Base-by-base conservation (phyloP, 148 eudicot genomes). In the Nepenthes mirabilis region DNA sequence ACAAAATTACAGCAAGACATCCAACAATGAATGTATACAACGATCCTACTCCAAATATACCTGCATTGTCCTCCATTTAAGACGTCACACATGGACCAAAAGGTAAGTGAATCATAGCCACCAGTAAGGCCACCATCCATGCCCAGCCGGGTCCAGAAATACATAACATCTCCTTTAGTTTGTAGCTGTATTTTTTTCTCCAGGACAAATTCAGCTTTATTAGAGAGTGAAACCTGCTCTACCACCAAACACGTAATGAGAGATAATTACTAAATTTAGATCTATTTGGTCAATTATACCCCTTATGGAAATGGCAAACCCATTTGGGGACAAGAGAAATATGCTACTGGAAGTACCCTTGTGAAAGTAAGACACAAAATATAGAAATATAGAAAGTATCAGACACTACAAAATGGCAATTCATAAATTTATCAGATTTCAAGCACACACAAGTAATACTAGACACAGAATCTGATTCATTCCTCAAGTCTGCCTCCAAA, bases 31-130 rank as follows among this genome's bases (percentile, higher is more conserved):
- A 33, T 32, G 7, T 55, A 12, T 55, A 58, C 33, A 53, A 37
- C 4, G 9, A 37, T 37, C 40, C 53, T 9, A 50, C 48, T 37
- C 35, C 47, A 34, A 36, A 32, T 56, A 37, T 75, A 89, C 98
- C 96, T 77, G 81, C 98, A 93, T 62, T 84, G 76, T 74, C 98
- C 96, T 63, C 85, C 91, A 78, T 93, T 93, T 55, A 88, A 72
- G 75, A 84, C 74, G 66, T 93, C 96, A 79, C 98, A 88, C 65
- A 77, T 77, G 53, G 96, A 84, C 98, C 98, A 93, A 77, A 93
- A 93, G 14, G 87, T 77, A 71, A 66, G 77, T 51, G 60, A 70
- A 64, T 78, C 70, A 66, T 74, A 81, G 66, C 66, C 77, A 74
- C 71, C 73, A 7, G 63, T 56, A 65, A 60, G 59, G 45, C 83